These are phyloP conservation scores for Veloboletus limbatus DNA, from an alignment of 1,284 basidiomycete genomes.

Conservation along the genomic window DNA sequence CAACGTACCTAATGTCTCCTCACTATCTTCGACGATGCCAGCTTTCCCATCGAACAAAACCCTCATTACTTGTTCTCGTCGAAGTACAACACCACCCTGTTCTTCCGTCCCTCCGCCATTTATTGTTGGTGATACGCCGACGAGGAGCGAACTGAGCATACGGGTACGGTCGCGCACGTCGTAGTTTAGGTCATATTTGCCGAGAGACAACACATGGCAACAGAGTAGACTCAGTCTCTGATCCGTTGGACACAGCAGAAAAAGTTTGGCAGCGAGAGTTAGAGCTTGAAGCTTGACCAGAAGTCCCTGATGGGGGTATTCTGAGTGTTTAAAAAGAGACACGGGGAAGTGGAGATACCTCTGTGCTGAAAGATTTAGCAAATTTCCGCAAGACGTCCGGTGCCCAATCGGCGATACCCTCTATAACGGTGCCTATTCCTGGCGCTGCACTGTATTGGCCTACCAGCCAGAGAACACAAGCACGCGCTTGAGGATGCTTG, in stretches of 20 bases:
- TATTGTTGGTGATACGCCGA: conserved; percentile 37
- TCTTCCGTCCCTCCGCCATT: conserved; percentile 30
- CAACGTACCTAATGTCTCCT: conserved; percentile 28
- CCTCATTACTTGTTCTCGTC: conserved; percentile 76
- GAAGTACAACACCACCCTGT: conserved; percentile 70
- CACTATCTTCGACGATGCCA: conserved; percentile 39
- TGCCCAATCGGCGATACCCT: conserved; percentile 66
- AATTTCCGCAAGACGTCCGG: conserved; percentile 82
- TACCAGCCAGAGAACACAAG: conserved; percentile 87
- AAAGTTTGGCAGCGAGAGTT: conserved; percentile 80
- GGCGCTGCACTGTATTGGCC: conserved; percentile 70
- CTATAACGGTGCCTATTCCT: conserved; percentile 38
- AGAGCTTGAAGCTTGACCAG: conserved; percentile 79
- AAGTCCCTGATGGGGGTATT: conserved; percentile 43
- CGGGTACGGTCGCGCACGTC: conserved; percentile 87
- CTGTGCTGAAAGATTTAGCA: conserved; percentile 68
- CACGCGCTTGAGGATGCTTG: conserved; percentile 72
- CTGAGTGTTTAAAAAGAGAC: neutral
- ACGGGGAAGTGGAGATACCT: conserved; percentile 44
- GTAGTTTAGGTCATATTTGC: conserved; percentile 82
- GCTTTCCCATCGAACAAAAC: conserved; percentile 77
- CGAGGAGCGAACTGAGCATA: conserved; percentile 71
- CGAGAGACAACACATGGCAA: conserved; percentile 78
- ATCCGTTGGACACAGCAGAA: conserved; percentile 64
- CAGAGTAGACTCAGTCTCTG: conserved; percentile 52